Evolutionary conservation across 495 filamentous ascomycete genomes (phyloP).

Genomic region (Thozetella sp.): DNA sequence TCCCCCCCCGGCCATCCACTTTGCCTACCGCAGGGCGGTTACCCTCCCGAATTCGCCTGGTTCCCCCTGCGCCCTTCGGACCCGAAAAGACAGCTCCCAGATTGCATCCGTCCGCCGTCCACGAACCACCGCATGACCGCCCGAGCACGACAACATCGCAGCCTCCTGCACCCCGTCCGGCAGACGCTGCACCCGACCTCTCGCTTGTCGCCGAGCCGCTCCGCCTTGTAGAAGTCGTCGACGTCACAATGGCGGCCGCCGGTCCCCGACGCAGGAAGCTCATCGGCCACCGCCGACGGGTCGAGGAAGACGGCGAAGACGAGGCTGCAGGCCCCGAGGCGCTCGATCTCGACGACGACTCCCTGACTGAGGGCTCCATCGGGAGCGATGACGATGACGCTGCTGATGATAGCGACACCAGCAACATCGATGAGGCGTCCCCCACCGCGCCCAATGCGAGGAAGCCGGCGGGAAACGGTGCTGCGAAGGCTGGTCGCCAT

Average conservation of each 20-base stretch:
- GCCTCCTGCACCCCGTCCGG: slow-evolving; percentile 20
- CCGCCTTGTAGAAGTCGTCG: slow-evolving; percentile 9
- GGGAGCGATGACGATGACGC: slow-evolving; percentile 75
- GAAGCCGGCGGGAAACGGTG: slow-evolving; percentile 31
- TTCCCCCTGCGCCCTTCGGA: slow-evolving; percentile 3
- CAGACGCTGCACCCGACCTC: slow-evolving; percentile 12
- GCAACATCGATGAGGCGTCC: slow-evolving; percentile 62
- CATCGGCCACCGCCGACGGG: slow-evolving; percentile 73
- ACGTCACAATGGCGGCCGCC: slow-evolving; percentile 27
- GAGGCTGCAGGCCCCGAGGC: slow-evolving; percentile 68
- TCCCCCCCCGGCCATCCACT: slow-evolving; percentile 10
- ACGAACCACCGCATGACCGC: slow-evolving; percentile 25
- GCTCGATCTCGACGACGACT: slow-evolving; percentile 77
- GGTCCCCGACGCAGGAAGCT: slow-evolving; percentile 65
- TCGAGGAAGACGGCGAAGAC: slow-evolving; percentile 80
- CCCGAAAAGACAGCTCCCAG: slow-evolving; percentile 7
- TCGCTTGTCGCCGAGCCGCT: slow-evolving; percentile 9
- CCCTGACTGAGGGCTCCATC: slow-evolving; percentile 77
- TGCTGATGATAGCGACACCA: slow-evolving; percentile 80
- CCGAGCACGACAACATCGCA: slow-evolving; percentile 18
- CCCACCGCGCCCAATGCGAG: slow-evolving; percentile 46
- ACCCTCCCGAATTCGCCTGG: slow-evolving; percentile 7
- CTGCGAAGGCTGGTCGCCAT: slow-evolving; percentile 39
- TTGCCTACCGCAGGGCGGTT: slow-evolving; percentile 32
- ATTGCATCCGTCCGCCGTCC: slow-evolving; percentile 5